These are phyloP conservation scores for Silene noctiflora DNA, from an alignment of 179 eudicot genomes.

Conservation along the genomic window DNA sequence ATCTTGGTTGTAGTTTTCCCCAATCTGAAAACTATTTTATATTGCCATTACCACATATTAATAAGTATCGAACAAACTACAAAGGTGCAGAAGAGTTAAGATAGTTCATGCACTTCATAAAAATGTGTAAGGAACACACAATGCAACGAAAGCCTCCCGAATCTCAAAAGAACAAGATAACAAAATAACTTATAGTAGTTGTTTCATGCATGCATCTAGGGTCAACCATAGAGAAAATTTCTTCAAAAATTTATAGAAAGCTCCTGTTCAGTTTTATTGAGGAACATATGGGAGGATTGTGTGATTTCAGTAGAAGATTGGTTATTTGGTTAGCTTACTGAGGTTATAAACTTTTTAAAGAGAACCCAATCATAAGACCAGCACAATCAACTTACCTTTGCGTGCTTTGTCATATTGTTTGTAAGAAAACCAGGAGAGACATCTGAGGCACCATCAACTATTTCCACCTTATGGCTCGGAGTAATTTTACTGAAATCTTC, in stretches of 20 bases:
- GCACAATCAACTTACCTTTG: constrained; percentile 43
- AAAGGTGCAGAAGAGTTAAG: not conserved
- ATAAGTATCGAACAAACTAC: not conserved
- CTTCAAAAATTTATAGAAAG: not conserved
- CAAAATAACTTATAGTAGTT: not conserved
- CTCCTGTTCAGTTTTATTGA: not conserved
- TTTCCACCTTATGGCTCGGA: constrained; percentile 44
- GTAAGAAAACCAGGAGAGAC: constrained; percentile 41
- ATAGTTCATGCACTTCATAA: not conserved
- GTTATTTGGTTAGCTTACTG: not conserved
- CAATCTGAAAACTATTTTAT: not conserved
- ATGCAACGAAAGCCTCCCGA: not conserved
- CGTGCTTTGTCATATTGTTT: constrained; percentile 44
- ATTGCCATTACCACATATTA: not conserved
- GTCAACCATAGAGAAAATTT: not conserved
- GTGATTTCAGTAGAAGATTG: not conserved
- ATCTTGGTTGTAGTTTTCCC: not conserved
- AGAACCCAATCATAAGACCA: constrained; percentile 1
- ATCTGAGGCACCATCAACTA: constrained; percentile 34
- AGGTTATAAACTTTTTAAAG: not conserved
- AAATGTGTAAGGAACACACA: too few species aligned
- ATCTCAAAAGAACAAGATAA: not conserved
- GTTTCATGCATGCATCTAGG: not conserved
- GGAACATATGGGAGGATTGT: not conserved
- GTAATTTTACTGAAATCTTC: constrained; percentile 47